A percentile compares a stretch with the other conserved stretches of the same genome.
phyloP scores from a whole-genome alignment of 164 flowering plant genomes.

The Kalanchoe fedtschenkoi region DNA sequence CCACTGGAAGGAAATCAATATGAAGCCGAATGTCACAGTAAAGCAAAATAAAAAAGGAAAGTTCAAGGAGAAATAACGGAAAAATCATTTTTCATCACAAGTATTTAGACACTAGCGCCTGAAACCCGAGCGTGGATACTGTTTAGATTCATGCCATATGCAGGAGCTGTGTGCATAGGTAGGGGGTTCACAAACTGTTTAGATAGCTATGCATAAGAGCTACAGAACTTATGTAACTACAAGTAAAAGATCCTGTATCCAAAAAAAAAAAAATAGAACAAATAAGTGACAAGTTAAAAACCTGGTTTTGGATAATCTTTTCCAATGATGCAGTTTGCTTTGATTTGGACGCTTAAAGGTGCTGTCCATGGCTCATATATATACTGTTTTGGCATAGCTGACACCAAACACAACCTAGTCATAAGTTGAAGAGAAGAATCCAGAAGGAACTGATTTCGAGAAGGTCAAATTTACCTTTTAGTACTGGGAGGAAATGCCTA shows the following conservation, averaged over 20 bases:
- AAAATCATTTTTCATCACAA: too few species aligned
- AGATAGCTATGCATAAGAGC: background rate
- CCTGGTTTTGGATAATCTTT: slow-evolving; percentile 91
- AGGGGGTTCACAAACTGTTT: background rate
- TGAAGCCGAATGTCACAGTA: background rate
- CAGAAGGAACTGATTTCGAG: background rate
- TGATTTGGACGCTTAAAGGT: slow-evolving; percentile 60
- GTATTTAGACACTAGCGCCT: background rate
- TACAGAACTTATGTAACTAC: background rate
- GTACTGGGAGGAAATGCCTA: slow-evolving; percentile 71
- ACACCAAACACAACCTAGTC: background rate
- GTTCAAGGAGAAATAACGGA: background rate
- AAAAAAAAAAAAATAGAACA: background rate
- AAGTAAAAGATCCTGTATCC: background rate
- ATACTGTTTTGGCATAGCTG: slow-evolving; percentile 92
- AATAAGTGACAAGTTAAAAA: slow-evolving; percentile 11
- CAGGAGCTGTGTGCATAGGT: background rate
- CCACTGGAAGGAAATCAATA: slow-evolving; percentile 36
- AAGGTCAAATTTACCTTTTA: slow-evolving; percentile 44
- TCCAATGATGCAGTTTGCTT: slow-evolving; percentile 86
- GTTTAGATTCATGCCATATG: too few species aligned
- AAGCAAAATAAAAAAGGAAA: background rate
- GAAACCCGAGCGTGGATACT: background rate
- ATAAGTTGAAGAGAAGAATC: background rate
- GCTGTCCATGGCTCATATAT: slow-evolving; percentile 99